phyloP scores from a whole-genome alignment of 2,329 filamentous ascomycete species.

The Nemania sp. region DNA sequence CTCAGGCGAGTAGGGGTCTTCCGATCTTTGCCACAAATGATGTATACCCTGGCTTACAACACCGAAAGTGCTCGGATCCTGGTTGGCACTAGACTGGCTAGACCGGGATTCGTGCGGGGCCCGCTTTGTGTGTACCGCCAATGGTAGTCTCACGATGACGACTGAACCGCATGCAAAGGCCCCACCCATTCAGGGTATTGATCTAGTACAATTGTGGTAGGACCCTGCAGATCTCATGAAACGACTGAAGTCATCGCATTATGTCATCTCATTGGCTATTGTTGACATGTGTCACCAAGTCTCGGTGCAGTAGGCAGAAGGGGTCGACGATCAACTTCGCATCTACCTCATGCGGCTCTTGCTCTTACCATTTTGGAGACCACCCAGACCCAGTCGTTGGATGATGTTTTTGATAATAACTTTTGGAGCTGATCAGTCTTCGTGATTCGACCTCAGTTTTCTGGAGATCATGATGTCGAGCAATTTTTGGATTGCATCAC shows the following conservation, averaged over 20 bases:
- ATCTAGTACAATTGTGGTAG: slow-evolving; percentile 26
- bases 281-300: slow-evolving; percentile 16
- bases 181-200: slow-evolving; percentile 4
- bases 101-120: neutral
- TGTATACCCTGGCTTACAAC: slow-evolving; percentile 27
- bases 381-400: neutral
- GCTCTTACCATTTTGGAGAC: neutral
- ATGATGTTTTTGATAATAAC: neutral
- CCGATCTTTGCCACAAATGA: slow-evolving; percentile 38
- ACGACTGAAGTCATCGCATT: slow-evolving; percentile 39
- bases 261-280: slow-evolving; percentile 38
- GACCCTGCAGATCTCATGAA: slow-evolving; percentile 41
- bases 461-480: too few species aligned
- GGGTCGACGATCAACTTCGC: neutral
- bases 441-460: too few species aligned
- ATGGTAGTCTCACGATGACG: slow-evolving; percentile 28
- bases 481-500: too few species aligned
- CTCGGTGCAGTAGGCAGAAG: too few species aligned
- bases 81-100: slow-evolving; percentile 13
- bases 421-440: too few species aligned
- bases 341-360: slow-evolving; percentile 7
- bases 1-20: slow-evolving; percentile 22
- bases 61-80: neutral
- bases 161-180: slow-evolving; percentile 7
- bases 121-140: slow-evolving; percentile 32